phyloP scores from a whole-genome alignment of 2,329 filamentous ascomycete species.

The Helotiales sp. region DNA sequence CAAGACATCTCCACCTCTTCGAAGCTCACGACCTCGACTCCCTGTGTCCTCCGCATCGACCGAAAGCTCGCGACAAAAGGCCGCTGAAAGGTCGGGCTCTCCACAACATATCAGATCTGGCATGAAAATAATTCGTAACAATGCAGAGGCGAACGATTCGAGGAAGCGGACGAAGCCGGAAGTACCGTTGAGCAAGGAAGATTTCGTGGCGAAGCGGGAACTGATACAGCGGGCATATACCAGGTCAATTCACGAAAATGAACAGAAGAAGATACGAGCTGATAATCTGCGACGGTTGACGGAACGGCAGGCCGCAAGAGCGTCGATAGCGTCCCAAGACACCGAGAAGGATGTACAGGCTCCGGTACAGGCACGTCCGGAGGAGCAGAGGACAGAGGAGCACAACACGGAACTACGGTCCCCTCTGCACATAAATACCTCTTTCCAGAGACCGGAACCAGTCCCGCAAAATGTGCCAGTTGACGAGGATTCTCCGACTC shows the following conservation, averaged over 20 bases:
- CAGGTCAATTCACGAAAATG: constrained; percentile 77
- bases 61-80: constrained; percentile 70
- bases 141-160: constrained; percentile 36
- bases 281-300: constrained; percentile 47
- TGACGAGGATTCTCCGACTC: constrained; percentile 64
- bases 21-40: constrained; percentile 81
- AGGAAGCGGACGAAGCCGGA: constrained; percentile 56
- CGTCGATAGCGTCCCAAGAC: constrained; percentile 40
- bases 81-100: constrained; percentile 52
- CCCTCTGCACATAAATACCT: constrained; percentile 38
- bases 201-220: constrained; percentile 82
- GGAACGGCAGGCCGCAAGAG: constrained; percentile 31
- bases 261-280: constrained; percentile 56
- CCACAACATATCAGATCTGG: constrained; percentile 36
- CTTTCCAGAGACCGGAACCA: constrained; percentile 29
- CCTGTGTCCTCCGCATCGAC: constrained; percentile 77
- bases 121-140: constrained; percentile 39
- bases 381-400: neutral
- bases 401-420: constrained; percentile 16
- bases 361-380: constrained; percentile 14
- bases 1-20: constrained; percentile 77
- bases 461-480: constrained; percentile 9
- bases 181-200: constrained; percentile 64
- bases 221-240: constrained; percentile 85
- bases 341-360: constrained; percentile 33